phyloP scores from a whole-genome alignment of 2,329 filamentous ascomycete species.

The Hypoxylon sp. region DNA sequence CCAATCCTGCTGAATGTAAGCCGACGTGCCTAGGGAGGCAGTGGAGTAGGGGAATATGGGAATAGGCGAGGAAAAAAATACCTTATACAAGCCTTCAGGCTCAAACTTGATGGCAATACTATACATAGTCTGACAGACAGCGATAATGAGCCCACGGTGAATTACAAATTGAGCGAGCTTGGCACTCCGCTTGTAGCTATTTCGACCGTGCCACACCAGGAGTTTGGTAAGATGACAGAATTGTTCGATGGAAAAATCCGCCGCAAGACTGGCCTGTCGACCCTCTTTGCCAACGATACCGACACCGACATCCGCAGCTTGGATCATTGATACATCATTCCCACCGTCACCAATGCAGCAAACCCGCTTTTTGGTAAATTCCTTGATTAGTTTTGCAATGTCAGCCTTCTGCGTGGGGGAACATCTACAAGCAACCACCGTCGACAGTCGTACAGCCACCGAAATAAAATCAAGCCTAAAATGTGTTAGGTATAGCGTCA shows the following conservation, averaged over 20 bases:
- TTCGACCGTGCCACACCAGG: conserved; percentile 98
- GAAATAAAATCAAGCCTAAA: conserved; percentile 89
- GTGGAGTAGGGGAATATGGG: no score
- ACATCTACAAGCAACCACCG: conserved; percentile 95
- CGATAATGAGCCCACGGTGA: conserved; percentile 94
- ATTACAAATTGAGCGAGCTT: conserved; percentile 99
- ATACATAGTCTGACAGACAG: conserved; percentile 97
- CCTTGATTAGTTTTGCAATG: conserved; percentile 88
- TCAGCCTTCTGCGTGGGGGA: conserved; percentile 98
- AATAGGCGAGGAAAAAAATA: conserved; percentile 47
- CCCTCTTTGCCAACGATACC: conserved; percentile 99
- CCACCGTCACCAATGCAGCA: conserved; percentile 98
- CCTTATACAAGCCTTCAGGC: conserved; percentile 91
- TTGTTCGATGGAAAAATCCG: conserved; percentile 96
- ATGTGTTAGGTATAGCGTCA: conserved; percentile 84
- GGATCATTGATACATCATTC: conserved; percentile 99
- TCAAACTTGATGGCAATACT: conserved; percentile 93
- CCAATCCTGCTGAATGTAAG: conserved; percentile 75
- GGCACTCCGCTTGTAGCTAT: conserved; percentile 94
- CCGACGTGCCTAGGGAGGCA: conserved; percentile 9
- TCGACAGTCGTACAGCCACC: conserved; percentile 86
- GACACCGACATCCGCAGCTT: conserved; percentile 96
- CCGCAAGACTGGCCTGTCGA: conserved; percentile 91
- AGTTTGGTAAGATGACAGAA: conserved; percentile 96
- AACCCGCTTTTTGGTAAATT: conserved; percentile 92